A percentile compares a stretch with the other conserved stretches of the same genome.
These are phyloP conservation scores for Sabuloglossum arenarium DNA, from an alignment of 495 filamentous ascomycete genomes.

Conservation along the genomic window DNA sequence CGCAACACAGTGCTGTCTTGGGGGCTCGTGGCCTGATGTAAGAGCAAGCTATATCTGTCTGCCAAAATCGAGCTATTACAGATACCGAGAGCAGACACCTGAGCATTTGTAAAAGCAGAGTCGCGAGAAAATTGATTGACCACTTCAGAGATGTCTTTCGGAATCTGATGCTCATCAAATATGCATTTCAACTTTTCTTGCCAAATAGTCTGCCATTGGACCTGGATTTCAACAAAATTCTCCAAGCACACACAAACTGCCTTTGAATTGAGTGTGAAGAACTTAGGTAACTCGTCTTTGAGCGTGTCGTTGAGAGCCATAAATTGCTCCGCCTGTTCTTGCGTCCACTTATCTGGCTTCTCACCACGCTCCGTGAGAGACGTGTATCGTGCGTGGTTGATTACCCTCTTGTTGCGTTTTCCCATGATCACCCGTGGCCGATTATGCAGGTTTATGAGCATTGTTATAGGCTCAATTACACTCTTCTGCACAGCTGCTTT, in stretches of 20 bases:
- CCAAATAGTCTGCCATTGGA: slow-evolving; percentile 58
- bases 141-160: slow-evolving; percentile 43
- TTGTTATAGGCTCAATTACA: slow-evolving; percentile 73
- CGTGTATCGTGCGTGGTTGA: slow-evolving; percentile 73
- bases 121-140: slow-evolving; percentile 51
- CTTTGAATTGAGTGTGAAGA: slow-evolving; percentile 58
- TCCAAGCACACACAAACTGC: slow-evolving; percentile 59
- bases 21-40: slow-evolving; percentile 23
- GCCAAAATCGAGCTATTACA: slow-evolving; percentile 36
- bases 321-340: slow-evolving; percentile 69
- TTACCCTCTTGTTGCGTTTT: slow-evolving; percentile 72
- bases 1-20: slow-evolving; percentile 16
- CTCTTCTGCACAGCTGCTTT: slow-evolving; percentile 38
- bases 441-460: slow-evolving; percentile 57
- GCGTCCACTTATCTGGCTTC: slow-evolving; percentile 60
- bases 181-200: slow-evolving; percentile 58
- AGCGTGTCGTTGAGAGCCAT: slow-evolving; percentile 75
- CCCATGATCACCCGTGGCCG: slow-evolving; percentile 71
- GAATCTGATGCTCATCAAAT: slow-evolving; percentile 40
- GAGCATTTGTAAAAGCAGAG: slow-evolving; percentile 36
- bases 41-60: slow-evolving; percentile 32
- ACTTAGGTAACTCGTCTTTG: slow-evolving; percentile 76
- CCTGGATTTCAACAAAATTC: slow-evolving; percentile 65
- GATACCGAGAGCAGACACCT: slow-evolving; percentile 29
- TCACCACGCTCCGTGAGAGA: slow-evolving; percentile 55